Evolutionary conservation across 805 yeast genomes (phyloP).

Genomic region (Saturnispora kantuleensis): DNA sequence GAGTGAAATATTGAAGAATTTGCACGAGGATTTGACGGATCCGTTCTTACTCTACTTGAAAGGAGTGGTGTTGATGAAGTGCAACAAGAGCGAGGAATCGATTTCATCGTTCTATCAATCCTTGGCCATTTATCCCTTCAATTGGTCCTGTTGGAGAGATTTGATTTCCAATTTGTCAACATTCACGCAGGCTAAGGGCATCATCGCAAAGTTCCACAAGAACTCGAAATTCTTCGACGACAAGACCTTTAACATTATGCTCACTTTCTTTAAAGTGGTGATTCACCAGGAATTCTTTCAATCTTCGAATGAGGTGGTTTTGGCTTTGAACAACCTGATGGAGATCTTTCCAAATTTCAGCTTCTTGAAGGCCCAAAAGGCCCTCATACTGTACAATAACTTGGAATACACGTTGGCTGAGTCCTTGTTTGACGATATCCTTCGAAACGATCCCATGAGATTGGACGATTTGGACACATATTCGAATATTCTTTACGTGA

Average conservation of each 20-base stretch:
- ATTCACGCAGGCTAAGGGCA: slow-evolving; percentile 46
- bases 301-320: slow-evolving; percentile 41
- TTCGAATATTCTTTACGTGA: slow-evolving; percentile 90
- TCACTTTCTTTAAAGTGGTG: slow-evolving; percentile 50
- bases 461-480: slow-evolving; percentile 87
- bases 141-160: slow-evolving; percentile 94
- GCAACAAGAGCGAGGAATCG: slow-evolving; percentile 52
- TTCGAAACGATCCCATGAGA: slow-evolving; percentile 69
- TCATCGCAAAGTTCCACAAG: slow-evolving; percentile 31
- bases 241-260: slow-evolving; percentile 23
- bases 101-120: slow-evolving; percentile 52
- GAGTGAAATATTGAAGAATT: slow-evolving; percentile 32
- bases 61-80: slow-evolving; percentile 59
- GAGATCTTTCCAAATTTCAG: slow-evolving; percentile 61
- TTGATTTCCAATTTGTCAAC: slow-evolving; percentile 50
- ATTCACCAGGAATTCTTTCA: slow-evolving; percentile 74
- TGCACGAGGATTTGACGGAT: slow-evolving; percentile 29
- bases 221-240: slow-evolving; percentile 26
- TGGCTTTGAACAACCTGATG: slow-evolving; percentile 39
- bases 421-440: slow-evolving; percentile 61
- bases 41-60: slow-evolving; percentile 63
- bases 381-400: slow-evolving; percentile 73
- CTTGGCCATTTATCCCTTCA: slow-evolving; percentile 60
- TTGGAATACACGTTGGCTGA: slow-evolving; percentile 80
- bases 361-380: slow-evolving; percentile 71